Conservation (phyloP, 768 basidiomycete species). For the Punctularia strigosozonata region DNA sequence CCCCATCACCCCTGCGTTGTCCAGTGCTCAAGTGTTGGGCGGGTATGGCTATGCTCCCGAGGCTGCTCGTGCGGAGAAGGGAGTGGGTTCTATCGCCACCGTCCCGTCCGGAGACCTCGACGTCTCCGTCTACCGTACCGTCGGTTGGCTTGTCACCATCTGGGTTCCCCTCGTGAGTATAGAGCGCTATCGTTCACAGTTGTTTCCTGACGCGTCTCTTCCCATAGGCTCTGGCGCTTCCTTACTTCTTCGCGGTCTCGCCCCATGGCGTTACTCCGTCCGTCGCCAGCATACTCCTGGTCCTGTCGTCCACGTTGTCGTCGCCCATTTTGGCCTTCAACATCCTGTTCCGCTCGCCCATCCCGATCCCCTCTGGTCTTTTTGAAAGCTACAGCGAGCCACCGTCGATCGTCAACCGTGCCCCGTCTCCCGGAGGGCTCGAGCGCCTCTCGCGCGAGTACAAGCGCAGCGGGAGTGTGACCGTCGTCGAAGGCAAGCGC, state of each 20-base stretch:
- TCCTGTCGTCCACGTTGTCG: conserved; percentile 55
- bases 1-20: conserved; percentile 40
- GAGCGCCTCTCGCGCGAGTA: conserved; percentile 41
- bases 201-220: not conserved
- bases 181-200: not conserved
- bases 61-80: conserved; percentile 38
- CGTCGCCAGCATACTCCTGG: conserved; percentile 35
- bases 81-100: conserved; percentile 31
- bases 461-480: conserved; percentile 50
- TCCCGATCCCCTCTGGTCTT: conserved; percentile 56
- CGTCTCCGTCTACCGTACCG: conserved; percentile 39
- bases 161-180: conserved; percentile 58
- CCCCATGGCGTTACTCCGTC: conserved; percentile 27
- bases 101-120: conserved; percentile 37
- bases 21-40: conserved; percentile 51
- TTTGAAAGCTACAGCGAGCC: conserved; percentile 40
- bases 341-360: conserved; percentile 44
- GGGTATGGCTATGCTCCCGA: conserved; percentile 53
- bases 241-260: conserved; percentile 39
- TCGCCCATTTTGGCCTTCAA: conserved; percentile 56
- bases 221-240: conserved; percentile 44
- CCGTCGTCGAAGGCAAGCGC: conserved; percentile 57
- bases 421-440: conserved; percentile 29
- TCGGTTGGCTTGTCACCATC: conserved; percentile 56
- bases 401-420: conserved; percentile 29